Conservation (phyloP, 768 basidiomycete species). For the Pholiota conissans region DNA sequence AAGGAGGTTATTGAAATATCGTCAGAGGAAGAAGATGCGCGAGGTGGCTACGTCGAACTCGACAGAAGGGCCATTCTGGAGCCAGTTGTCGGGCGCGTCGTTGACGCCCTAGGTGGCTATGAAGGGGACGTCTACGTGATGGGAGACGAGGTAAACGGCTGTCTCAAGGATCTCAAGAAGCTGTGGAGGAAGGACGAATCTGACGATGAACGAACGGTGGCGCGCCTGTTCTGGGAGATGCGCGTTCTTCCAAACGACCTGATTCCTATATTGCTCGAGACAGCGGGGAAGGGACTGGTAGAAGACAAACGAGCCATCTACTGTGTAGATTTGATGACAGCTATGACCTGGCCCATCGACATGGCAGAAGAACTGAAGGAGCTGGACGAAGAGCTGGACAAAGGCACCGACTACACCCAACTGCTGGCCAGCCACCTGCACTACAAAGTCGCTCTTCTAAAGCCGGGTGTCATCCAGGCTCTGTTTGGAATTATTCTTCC, state of each 20-base stretch:
- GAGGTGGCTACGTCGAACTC: conserved; percentile 25
- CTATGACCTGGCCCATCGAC: conserved; percentile 99
- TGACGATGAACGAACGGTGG: conserved; percentile 95
- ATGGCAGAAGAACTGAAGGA: conserved; percentile 93
- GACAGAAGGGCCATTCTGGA: conserved; percentile 58
- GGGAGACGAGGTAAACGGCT: conserved; percentile 81
- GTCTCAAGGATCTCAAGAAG: conserved; percentile 91
- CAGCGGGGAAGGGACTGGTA: conserved; percentile 73
- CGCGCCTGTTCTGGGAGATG: conserved; percentile 89
- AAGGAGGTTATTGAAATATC: conserved; percentile 37
- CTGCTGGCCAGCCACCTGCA: conserved; percentile 77
- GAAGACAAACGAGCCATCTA: conserved; percentile 84
- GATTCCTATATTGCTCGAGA: conserved; percentile 79
- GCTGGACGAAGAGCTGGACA: conserved; percentile 79
- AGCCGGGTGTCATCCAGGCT: conserved; percentile 66
- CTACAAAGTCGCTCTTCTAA: conserved; percentile 84
- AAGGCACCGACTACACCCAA: conserved; percentile 86
- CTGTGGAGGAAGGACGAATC: conserved; percentile 96
- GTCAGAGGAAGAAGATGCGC: conserved; percentile 29
- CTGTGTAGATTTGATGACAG: conserved; percentile 87
- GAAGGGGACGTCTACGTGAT: conserved; percentile 69
- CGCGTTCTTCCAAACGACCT: conserved; percentile 86
- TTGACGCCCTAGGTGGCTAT: conserved; percentile 78
- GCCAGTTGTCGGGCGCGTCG: conserved; percentile 70
- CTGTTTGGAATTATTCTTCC: conserved; percentile 78